These are phyloP conservation scores for Microdochium paspali DNA, from an alignment of 2,329 filamentous ascomycete species.

Conservation along the genomic window DNA sequence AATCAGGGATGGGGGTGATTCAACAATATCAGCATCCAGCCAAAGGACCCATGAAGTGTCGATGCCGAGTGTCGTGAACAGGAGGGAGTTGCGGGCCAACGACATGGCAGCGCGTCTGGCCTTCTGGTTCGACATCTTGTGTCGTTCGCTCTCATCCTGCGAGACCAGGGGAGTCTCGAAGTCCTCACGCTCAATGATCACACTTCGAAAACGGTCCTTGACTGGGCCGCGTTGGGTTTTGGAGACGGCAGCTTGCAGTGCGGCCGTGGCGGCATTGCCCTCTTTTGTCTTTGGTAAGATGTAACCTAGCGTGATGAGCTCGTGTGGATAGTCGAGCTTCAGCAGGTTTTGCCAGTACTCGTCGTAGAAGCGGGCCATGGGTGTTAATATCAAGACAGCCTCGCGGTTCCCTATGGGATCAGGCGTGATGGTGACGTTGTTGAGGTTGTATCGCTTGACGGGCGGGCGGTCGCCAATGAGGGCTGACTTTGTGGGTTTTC, in stretches of 20 bases:
- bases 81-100: conserved; percentile 82
- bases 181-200: conserved; percentile 92
- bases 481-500: conserved; percentile 47
- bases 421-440: conserved; percentile 78
- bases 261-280: conserved; percentile 75
- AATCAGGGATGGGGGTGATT: conserved; percentile 76
- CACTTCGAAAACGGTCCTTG: conserved; percentile 77
- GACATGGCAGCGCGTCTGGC: conserved; percentile 80
- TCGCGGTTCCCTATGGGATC: conserved; percentile 73
- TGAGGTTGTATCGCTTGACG: conserved; percentile 88
- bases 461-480: conserved; percentile 60
- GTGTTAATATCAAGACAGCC: conserved; percentile 83
- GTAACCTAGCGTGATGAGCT: conserved; percentile 89
- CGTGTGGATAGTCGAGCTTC: conserved; percentile 78
- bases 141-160: conserved; percentile 80
- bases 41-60: conserved; percentile 93
- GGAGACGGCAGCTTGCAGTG: conserved; percentile 75
- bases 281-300: conserved; percentile 92
- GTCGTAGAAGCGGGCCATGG: conserved; percentile 86
- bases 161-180: conserved; percentile 74
- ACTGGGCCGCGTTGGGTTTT: conserved; percentile 78
- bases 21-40: conserved; percentile 87
- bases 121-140: conserved; percentile 89
- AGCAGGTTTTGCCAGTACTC: conserved; percentile 93
- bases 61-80: conserved; percentile 91